Evolutionary conservation across 768 basidiomycete species (phyloP).

Genomic region (Sarcomyxa edulis): DNA sequence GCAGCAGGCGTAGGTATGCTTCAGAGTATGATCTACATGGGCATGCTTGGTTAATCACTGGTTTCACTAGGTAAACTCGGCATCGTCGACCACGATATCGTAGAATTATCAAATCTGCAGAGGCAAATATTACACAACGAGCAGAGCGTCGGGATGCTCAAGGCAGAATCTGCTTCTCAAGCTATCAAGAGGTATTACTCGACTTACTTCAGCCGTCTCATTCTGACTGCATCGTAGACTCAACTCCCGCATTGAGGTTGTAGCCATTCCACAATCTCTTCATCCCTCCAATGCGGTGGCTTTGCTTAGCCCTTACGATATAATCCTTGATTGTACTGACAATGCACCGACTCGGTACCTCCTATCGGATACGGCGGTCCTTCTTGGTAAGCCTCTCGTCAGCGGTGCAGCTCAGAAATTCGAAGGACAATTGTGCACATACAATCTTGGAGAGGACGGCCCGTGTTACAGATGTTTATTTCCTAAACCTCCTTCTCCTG

Average conservation of each 20-base stretch:
- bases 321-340: constrained; percentile 93
- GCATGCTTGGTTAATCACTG: neutral
- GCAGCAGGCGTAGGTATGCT: constrained; percentile 87
- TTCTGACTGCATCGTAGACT: constrained; percentile 51
- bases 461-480: constrained; percentile 96
- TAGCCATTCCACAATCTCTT: constrained; percentile 50
- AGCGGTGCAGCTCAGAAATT: constrained; percentile 89
- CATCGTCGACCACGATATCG: constrained; percentile 84
- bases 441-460: constrained; percentile 62
- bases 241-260: constrained; percentile 64
- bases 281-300: constrained; percentile 57
- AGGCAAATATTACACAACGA: constrained; percentile 87
- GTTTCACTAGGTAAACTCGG: constrained; percentile 56
- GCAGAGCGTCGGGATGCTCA: constrained; percentile 69
- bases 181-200: constrained; percentile 55
- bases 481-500: constrained; percentile 68
- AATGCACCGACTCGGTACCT: constrained; percentile 91
- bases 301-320: constrained; percentile 57
- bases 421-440: constrained; percentile 77
- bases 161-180: constrained; percentile 75
- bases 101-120: constrained; percentile 87
- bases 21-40: neutral
- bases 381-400: constrained; percentile 75
- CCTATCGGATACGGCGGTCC: constrained; percentile 80
- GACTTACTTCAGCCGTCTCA: neutral